Evolutionary conservation across 2,329 filamentous ascomycete species (phyloP), one percentile per base, ranked within the genome.

Genomic region (Chaetomiaceae sp.): DNA sequence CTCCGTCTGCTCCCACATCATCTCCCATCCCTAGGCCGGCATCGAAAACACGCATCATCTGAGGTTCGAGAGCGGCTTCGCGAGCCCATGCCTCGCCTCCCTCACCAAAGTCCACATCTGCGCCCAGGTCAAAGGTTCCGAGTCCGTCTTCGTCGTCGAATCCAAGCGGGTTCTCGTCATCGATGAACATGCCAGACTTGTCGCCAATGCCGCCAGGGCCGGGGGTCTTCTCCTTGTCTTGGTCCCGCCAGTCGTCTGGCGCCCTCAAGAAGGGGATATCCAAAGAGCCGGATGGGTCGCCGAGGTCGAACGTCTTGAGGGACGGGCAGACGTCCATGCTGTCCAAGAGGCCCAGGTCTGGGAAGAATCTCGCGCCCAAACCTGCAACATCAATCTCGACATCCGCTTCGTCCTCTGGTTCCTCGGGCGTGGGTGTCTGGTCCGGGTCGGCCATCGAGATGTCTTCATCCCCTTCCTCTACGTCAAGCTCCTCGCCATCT

Each of bases 61-160:
- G 90, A 37, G 89, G 89, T 63, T 92, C 88, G 18, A 92, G 74
- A 10, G 89, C 91, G 36, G 91, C 90, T 68, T 96, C 90, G 61
- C 85, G 84, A 5, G 92, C 94, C 92, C 94, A 99, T 1, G 87
- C 89, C 68, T 99, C 94, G 58, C 94, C 94, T 55, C 94, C 94
- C 67, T 97, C 91, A 23, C 94, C 94, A 66, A 99, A 99, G 11
- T 88, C 89, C 51, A 90, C 81, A 58, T 95, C 87, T 6, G 73
- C 75, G 41, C 82, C 80, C 41, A 86, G 73, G 57, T 89, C 86
- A 48, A 89, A 89, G 42, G 80, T 85, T 38, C 84, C 88, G 33
- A 91, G 73, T 33, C 79, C 80, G 60, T 91, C 90, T 61, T 91
- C 87, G 58, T 89, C 85, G 57, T 90, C 87, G 61, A 95, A 95